Conservation (phyloP, 2,329 filamentous ascomycete species). For the Arthroderma uncinatum region DNA sequence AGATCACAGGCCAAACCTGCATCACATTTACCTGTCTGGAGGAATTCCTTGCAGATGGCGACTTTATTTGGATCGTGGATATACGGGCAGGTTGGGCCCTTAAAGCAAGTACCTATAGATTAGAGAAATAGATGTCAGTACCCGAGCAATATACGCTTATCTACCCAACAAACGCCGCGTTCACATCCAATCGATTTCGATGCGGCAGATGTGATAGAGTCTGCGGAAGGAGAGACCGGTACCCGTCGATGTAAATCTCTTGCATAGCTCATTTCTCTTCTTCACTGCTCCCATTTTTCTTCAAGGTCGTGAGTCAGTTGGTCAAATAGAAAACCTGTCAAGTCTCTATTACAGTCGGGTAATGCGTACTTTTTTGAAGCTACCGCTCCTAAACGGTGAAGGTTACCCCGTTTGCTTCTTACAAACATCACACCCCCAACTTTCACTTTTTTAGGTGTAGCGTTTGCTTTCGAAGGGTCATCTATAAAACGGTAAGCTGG, state of each 20-base stretch:
- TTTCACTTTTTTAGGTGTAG: conserved; percentile 61
- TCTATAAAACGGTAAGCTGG: conserved; percentile 40
- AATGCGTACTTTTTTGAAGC: conserved; percentile 61
- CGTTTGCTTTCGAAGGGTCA: conserved; percentile 49
- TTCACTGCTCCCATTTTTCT: conserved; percentile 42
- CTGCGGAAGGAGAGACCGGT: conserved; percentile 30
- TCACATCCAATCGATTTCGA: conserved; percentile 3
- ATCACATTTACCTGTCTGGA: conserved; percentile 67
- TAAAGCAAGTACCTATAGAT: conserved; percentile 65
- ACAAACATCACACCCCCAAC: conserved; percentile 73
- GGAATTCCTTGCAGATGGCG: conserved; percentile 77
- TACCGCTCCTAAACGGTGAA: conserved; percentile 65
- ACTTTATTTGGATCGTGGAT: conserved; percentile 77
- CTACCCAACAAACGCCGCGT: conserved; percentile 6
- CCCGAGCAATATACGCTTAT: conserved; percentile 14
- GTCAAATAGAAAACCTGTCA: not conserved
- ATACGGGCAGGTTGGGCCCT: conserved; percentile 69
- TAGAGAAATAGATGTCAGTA: conserved; percentile 25
- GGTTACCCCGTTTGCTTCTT: conserved; percentile 76
- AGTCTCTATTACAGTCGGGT: not conserved
- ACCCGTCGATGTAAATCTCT: conserved; percentile 48
- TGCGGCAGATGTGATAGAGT: conserved; percentile 11
- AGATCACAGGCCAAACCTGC: conserved; percentile 75
- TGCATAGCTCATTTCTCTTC: conserved; percentile 65
- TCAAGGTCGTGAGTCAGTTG: conserved; percentile 15